Conservation (phyloP, 768 basidiomycete species). For the Tephrocybe sp. region DNA sequence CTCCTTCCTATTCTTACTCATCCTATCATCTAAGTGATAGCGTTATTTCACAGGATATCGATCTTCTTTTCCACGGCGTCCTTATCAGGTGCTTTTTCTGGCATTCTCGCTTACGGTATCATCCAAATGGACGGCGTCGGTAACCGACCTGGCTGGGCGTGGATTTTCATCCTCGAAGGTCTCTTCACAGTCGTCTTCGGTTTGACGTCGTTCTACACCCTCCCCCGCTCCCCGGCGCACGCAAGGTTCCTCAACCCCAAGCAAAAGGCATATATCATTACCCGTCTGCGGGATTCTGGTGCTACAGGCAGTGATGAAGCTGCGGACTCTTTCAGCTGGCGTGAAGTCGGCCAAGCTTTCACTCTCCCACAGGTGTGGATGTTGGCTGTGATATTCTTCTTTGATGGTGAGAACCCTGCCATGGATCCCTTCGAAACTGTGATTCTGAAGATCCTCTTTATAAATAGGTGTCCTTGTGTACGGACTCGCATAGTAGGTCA, state of each 20-base stretch:
- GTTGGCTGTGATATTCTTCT: slow-evolving; percentile 49
- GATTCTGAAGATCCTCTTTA: background rate
- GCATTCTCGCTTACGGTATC: slow-evolving; percentile 66
- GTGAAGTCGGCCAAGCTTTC: slow-evolving; percentile 48
- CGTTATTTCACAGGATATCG: slow-evolving; percentile 42
- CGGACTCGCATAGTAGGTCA: slow-evolving; percentile 48
- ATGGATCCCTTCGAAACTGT: no score
- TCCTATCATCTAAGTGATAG: no score
- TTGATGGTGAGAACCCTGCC: slow-evolving; percentile 39
- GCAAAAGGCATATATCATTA: slow-evolving; percentile 47
- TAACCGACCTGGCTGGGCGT: slow-evolving; percentile 53
- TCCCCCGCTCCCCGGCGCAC: slow-evolving; percentile 43
- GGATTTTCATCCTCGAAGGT: slow-evolving; percentile 66
- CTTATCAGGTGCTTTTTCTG: slow-evolving; percentile 66
- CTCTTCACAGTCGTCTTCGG: slow-evolving; percentile 63
- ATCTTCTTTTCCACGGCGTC: slow-evolving; percentile 53
- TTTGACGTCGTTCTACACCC: slow-evolving; percentile 43
- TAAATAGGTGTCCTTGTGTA: slow-evolving; percentile 37
- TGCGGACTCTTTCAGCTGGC: slow-evolving; percentile 53
- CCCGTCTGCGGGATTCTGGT: slow-evolving; percentile 40
- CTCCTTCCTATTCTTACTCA: background rate
- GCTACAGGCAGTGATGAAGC: slow-evolving; percentile 31
- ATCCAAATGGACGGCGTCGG: slow-evolving; percentile 59
- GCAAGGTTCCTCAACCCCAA: slow-evolving; percentile 53
- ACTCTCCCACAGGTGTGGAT: slow-evolving; percentile 55